Evolutionary conservation across 768 basidiomycete genomes (phyloP).

Genomic region (Dictyophora rubrovolvata): DNA sequence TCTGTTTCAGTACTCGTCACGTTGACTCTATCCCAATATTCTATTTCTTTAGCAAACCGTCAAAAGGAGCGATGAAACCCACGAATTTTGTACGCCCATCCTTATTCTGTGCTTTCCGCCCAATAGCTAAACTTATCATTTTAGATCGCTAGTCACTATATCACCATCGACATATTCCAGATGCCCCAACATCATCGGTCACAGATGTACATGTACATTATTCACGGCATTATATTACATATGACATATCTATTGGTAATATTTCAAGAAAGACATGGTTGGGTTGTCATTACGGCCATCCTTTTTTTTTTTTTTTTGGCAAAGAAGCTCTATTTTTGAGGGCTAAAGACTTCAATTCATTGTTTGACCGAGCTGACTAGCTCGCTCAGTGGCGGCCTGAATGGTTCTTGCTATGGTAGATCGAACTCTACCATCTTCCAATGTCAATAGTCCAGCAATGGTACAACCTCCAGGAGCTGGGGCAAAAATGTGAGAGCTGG

Average conservation of each 20-base stretch:
- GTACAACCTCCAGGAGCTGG: conserved; percentile 96
- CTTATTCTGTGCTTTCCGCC: not conserved
- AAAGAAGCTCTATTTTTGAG: too few relatives aligned
- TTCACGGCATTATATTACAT: not conserved
- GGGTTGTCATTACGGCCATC: not conserved
- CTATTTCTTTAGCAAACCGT: conserved; percentile 70
- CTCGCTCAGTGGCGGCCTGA: conserved; percentile 85
- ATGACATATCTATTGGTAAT: not conserved
- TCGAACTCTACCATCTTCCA: conserved; percentile 90
- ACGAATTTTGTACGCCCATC: conserved; percentile 72
- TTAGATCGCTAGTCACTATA: conserved; percentile 8
- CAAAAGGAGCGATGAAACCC: conserved; percentile 92
- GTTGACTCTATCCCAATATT: conserved; percentile 23
- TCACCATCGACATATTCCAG: not conserved
- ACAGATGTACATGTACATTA: not conserved
- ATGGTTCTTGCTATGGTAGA: conserved; percentile 94
- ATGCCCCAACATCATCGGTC: too few relatives aligned
- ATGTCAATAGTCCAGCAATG: conserved; percentile 88
- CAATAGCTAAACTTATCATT: conserved; percentile 3
- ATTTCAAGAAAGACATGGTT: not conserved
- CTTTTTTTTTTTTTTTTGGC: not conserved
- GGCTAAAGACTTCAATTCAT: conserved; percentile 31
- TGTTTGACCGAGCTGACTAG: conserved; percentile 68
- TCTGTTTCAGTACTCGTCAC: conserved; percentile 56
- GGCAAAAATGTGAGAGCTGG: not conserved